Percentiles rank a stretch among this genome's conserved stretches.
Evolutionary conservation across 108 stramenopile species (phyloP).

Genomic region (Nannochloropsis granulata): DNA sequence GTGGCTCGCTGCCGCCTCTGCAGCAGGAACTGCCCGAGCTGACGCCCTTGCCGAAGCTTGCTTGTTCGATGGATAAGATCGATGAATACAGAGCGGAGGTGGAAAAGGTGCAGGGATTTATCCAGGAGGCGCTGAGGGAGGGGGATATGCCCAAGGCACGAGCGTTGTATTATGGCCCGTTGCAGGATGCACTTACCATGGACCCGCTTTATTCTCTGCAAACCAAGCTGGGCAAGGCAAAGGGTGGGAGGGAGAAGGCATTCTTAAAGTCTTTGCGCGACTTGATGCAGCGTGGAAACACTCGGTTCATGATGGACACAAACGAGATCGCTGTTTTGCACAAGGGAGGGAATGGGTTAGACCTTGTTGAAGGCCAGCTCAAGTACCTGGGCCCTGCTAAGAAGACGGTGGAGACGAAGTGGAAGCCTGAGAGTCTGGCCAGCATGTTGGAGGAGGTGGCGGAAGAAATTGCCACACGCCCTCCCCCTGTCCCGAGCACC

Average conservation of each 20-base stretch:
- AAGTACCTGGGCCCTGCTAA: background rate
- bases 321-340: background rate
- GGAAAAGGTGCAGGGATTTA: background rate
- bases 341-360: background rate
- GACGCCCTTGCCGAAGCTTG: background rate
- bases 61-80: background rate
- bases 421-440: background rate
- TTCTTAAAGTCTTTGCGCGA: background rate
- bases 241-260: background rate
- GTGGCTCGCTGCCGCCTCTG: background rate
- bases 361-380: background rate
- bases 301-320: background rate
- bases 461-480: background rate
- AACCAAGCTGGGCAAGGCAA: background rate
- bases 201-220: background rate
- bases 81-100: background rate
- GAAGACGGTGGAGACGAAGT: background rate
- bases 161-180: background rate
- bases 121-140: background rate
- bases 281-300: background rate
- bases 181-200: background rate
- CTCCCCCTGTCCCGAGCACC: background rate
- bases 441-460: background rate
- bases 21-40: background rate
- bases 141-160: background rate